Evolutionary conservation across 2,329 filamentous ascomycete genomes (phyloP).

Genomic region (Thermomyces lanuginosus): DNA sequence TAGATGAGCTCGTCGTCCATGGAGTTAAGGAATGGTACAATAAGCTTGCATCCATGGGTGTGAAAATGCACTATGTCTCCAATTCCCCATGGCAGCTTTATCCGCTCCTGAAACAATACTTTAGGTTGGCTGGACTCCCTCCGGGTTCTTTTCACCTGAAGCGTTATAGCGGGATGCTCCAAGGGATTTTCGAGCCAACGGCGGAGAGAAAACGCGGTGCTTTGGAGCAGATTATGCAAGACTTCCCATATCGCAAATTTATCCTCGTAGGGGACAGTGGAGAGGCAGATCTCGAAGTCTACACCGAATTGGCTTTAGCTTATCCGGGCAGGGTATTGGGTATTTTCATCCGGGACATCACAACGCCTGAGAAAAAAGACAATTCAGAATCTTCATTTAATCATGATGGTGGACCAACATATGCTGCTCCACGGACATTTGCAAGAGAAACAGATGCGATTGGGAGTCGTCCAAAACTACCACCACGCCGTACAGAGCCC

Average conservation of each 20-base stretch:
- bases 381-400: slow-evolving; percentile 59
- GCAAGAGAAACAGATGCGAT: slow-evolving; percentile 13
- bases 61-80: slow-evolving; percentile 92
- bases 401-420: slow-evolving; percentile 12
- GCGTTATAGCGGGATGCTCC: slow-evolving; percentile 90
- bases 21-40: slow-evolving; percentile 86
- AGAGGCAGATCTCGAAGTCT: slow-evolving; percentile 91
- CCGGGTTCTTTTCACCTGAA: slow-evolving; percentile 87
- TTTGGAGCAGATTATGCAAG: slow-evolving; percentile 65
- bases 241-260: slow-evolving; percentile 82
- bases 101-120: slow-evolving; percentile 72
- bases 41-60: slow-evolving; percentile 58
- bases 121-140: slow-evolving; percentile 63
- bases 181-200: slow-evolving; percentile 95
- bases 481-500: too few species aligned
- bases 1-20: slow-evolving; percentile 64
- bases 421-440: slow-evolving; percentile 13
- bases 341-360: slow-evolving; percentile 91
- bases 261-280: slow-evolving; percentile 89
- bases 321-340: slow-evolving; percentile 71
- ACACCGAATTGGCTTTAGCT: slow-evolving; percentile 76
- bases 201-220: slow-evolving; percentile 86
- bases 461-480: slow-evolving; percentile 21
- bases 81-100: slow-evolving; percentile 98
- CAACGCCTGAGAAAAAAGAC: slow-evolving; percentile 52